These are phyloP conservation scores for Sugiyamaella qingdaonensis DNA, from an alignment of 805 yeast genomes.

Conservation along the genomic window DNA sequence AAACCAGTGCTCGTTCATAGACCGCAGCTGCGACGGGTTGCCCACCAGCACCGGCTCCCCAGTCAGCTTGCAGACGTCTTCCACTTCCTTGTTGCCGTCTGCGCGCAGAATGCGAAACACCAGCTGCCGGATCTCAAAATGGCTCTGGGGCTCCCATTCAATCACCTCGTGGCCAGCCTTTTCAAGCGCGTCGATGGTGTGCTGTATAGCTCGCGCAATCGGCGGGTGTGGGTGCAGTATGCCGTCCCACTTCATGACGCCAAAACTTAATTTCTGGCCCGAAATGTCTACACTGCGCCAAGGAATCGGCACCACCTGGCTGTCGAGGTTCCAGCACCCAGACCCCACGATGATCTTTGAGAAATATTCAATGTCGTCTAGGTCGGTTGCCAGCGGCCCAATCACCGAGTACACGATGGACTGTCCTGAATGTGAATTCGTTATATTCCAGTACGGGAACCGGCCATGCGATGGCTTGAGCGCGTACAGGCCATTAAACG, in stretches of 20 bases:
- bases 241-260: slow-evolving; percentile 46
- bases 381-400: slow-evolving; percentile 44
- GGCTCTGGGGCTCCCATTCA: slow-evolving; percentile 33
- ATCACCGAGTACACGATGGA: slow-evolving; percentile 45
- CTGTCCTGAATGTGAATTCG: slow-evolving; percentile 42
- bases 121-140: not conserved
- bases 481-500: slow-evolving; percentile 48
- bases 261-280: slow-evolving; percentile 42
- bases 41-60: slow-evolving; percentile 16
- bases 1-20: slow-evolving; percentile 12
- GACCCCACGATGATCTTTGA: slow-evolving; percentile 43
- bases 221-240: slow-evolving; percentile 50
- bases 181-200: slow-evolving; percentile 37
- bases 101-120: slow-evolving; percentile 3
- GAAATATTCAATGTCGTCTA: slow-evolving; percentile 48
- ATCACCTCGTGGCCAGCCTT: slow-evolving; percentile 44
- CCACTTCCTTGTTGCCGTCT: slow-evolving; percentile 12
- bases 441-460: slow-evolving; percentile 41
- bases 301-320: slow-evolving; percentile 44
- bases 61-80: slow-evolving; percentile 6
- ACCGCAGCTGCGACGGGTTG: not conserved
- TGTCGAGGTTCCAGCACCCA: slow-evolving; percentile 56
- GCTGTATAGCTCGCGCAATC: slow-evolving; percentile 38
- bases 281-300: slow-evolving; percentile 41
- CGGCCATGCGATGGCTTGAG: slow-evolving; percentile 49